Percentiles rank a stretch among this genome's conserved stretches.
Conservation (phyloP, 2,329 filamentous ascomycete species). For the Curvularia spicifera region DNA sequence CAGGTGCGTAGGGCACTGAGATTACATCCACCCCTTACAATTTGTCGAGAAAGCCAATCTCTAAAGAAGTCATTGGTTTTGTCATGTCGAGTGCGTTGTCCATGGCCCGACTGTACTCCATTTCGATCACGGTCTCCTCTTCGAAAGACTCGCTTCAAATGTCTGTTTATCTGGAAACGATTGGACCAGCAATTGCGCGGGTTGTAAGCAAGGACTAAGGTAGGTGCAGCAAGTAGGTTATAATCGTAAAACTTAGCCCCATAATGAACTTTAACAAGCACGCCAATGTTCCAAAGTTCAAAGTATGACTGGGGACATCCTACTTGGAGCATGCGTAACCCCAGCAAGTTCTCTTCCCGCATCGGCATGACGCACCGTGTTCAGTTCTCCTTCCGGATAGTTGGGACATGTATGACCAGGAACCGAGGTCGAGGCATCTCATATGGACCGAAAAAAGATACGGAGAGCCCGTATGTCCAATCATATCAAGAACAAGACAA, state of each 20-base stretch:
- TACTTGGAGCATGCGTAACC: background rate
- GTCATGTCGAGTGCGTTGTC: background rate
- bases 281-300: background rate
- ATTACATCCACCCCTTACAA: background rate
- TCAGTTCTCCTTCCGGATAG: background rate
- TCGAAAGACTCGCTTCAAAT: background rate
- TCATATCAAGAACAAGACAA: background rate
- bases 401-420: background rate
- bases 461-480: background rate
- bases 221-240: too few relatives aligned
- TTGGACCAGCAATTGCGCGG: background rate
- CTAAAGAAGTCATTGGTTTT: background rate
- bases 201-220: background rate
- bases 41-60: background rate
- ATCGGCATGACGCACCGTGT: background rate
- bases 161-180: background rate
- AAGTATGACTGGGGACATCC: background rate
- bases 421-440: background rate
- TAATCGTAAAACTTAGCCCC: background rate
- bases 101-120: background rate
- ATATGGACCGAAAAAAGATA: background rate
- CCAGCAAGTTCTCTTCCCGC: background rate
- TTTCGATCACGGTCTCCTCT: background rate
- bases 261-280: background rate
- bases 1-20: background rate